phyloP scores from a whole-genome alignment of 805 yeast species.

The Lipomyces sp. region DNA sequence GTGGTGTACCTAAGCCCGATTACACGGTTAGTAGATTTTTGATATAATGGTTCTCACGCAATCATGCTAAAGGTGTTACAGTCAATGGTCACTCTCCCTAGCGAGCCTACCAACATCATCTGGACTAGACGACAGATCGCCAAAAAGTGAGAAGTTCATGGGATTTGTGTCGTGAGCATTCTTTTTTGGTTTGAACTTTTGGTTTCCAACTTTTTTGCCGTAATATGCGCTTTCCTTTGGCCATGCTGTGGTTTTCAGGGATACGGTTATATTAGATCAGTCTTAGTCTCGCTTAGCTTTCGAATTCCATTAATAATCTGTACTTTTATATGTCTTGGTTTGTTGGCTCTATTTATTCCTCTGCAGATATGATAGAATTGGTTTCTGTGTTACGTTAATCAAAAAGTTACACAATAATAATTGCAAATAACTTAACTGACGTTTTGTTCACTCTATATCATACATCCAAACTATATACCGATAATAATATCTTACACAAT shows the following conservation, averaged over 20 bases:
- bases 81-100: conserved; percentile 92
- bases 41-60: background rate
- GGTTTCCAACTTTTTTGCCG: background rate
- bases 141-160: conserved; percentile 17
- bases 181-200: background rate
- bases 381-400: background rate
- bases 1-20: conserved; percentile 39
- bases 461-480: background rate
- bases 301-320: background rate
- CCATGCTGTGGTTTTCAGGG: background rate
- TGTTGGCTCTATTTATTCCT: background rate
- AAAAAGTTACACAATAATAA: background rate
- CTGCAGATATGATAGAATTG: background rate
- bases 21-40: conserved; percentile 30
- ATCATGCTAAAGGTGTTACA: conserved; percentile 65
- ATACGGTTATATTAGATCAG: background rate
- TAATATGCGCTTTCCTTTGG: background rate
- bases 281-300: background rate
- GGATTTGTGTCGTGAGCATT: background rate
- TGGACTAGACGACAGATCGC: conserved; percentile 36
- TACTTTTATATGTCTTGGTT: background rate
- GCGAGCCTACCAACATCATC: conserved; percentile 56
- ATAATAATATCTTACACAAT: background rate
- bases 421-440: background rate
- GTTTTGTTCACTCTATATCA: background rate